Percentiles rank a stretch among this genome's conserved stretches.
phyloP scores from a whole-genome alignment of 108 stramenopile species.

The Schizochytrium sp. region DNA sequence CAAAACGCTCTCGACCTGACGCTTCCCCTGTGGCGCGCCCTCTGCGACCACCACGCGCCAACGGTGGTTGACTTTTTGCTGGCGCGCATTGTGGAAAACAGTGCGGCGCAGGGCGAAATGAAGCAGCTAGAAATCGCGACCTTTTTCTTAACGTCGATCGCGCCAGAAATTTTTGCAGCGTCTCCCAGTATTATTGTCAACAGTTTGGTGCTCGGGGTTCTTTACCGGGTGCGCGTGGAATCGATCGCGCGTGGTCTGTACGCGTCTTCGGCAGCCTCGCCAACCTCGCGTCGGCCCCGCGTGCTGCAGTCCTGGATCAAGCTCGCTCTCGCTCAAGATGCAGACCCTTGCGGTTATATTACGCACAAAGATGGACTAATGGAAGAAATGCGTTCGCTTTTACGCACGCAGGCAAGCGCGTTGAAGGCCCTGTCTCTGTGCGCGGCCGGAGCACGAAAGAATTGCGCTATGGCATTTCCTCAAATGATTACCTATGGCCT shows the following conservation, averaged over 20 bases:
- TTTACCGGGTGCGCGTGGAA: background rate
- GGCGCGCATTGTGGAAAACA: background rate
- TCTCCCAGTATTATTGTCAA: background rate
- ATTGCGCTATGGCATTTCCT: background rate
- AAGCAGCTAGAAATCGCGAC: background rate
- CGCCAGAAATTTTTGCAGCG: background rate
- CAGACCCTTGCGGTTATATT: background rate
- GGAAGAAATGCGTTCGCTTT: background rate
- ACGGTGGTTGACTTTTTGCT: background rate
- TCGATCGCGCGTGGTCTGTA: background rate
- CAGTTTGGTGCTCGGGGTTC: background rate
- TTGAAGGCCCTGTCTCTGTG: background rate
- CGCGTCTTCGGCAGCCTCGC: background rate
- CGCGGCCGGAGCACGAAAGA: background rate
- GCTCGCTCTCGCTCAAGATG: background rate
- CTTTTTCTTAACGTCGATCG: background rate
- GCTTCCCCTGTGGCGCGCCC: background rate
- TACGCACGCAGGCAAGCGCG: background rate
- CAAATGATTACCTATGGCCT: background rate
- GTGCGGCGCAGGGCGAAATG: background rate
- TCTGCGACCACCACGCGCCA: background rate
- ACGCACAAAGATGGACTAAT: background rate
- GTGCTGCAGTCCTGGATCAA: background rate
- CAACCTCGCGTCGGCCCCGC: background rate
- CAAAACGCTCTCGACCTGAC: background rate